Percentiles rank a stretch among this genome's conserved stretches.
These are phyloP conservation scores for Lachancea dasiensis DNA, from an alignment of 805 yeast genomes.

Conservation along the genomic window DNA sequence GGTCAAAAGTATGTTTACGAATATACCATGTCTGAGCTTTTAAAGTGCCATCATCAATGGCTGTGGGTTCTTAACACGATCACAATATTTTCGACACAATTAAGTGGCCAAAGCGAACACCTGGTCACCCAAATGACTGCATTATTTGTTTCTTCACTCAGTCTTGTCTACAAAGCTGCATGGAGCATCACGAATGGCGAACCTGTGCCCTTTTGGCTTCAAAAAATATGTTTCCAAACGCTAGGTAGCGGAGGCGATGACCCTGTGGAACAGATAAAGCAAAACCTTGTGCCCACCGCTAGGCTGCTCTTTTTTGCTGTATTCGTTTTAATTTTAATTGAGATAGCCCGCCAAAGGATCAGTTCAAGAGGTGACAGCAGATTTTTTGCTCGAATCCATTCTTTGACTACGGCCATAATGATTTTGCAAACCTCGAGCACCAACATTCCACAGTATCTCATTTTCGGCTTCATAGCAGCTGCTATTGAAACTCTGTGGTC, in stretches of 20 bases:
- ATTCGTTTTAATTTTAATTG: constrained; percentile 24
- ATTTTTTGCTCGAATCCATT: constrained; percentile 13
- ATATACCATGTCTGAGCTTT: constrained; percentile 41
- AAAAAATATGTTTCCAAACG: constrained; percentile 17
- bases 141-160: constrained; percentile 40
- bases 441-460: constrained; percentile 44
- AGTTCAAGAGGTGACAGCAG: constrained; percentile 6
- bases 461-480: constrained; percentile 28
- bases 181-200: constrained; percentile 53
- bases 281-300: constrained; percentile 33
- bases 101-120: constrained; percentile 19
- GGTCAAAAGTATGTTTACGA: constrained; percentile 73
- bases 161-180: constrained; percentile 49
- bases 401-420: constrained; percentile 35
- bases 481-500: constrained; percentile 8
- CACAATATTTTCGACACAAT: constrained; percentile 33
- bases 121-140: constrained; percentile 40
- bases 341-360: constrained; percentile 24
- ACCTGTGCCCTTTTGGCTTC: constrained; percentile 38
- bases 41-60: constrained; percentile 32
- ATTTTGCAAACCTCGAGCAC: constrained; percentile 46
- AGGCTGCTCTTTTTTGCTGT: constrained; percentile 30
- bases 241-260: constrained; percentile 7
- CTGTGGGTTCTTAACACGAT: constrained; percentile 45
- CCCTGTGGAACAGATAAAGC: constrained; percentile 29